Base-by-base conservation (phyloP, 1,284 basidiomycete genomes). In the Agroathelia rolfsii region DNA sequence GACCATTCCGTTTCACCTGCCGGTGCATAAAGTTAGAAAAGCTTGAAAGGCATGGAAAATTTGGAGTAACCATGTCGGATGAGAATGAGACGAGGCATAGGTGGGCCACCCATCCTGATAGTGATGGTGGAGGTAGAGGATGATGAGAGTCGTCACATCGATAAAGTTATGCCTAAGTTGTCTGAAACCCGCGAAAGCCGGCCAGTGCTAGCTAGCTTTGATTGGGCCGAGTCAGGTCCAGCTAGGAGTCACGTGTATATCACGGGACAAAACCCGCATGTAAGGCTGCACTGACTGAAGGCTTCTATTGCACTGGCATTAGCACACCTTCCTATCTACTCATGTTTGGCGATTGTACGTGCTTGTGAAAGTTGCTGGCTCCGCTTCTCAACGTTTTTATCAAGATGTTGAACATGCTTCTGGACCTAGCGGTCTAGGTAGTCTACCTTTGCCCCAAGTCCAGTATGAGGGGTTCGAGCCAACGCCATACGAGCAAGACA, bases 1-100 rank as follows among this genome's bases (percentile, higher is more conserved):
- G 82, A 85, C 90, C 90, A 95, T 53, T 93, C 90, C 1, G 90
- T 95, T 62, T 94, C 84, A 26, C 89, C 86, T 86, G n/a, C n/a
- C n/a, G n/a, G n/a, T n/a, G 47, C 14, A 26, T 10, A 13, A n/a
- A 31, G 14, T 31, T 40, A 33, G 41, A 25, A 39, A 24, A 7
- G 21, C 7, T 24, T 21, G 13, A 37, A 35, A 19, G 21, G 15
- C 25, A 18, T 30, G 14, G 6, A 12, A 30, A 14, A 34, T 18
- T n/a, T 14, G 28, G 20, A 35, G 36, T 44, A 52, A 79, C 82
- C 85, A 50, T 88, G 85, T 39, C 84, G 73, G 41, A 88, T 64
- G 33, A 87, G 53, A 52, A 87, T 79, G 32, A 89, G 55, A 34
- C 85, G 72, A 27, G 85, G 85, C 54, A 74, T 71, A 32, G 72